These are phyloP conservation scores for Penicillium canariense DNA, from an alignment of 495 filamentous ascomycete genomes.

Conservation along the genomic window DNA sequence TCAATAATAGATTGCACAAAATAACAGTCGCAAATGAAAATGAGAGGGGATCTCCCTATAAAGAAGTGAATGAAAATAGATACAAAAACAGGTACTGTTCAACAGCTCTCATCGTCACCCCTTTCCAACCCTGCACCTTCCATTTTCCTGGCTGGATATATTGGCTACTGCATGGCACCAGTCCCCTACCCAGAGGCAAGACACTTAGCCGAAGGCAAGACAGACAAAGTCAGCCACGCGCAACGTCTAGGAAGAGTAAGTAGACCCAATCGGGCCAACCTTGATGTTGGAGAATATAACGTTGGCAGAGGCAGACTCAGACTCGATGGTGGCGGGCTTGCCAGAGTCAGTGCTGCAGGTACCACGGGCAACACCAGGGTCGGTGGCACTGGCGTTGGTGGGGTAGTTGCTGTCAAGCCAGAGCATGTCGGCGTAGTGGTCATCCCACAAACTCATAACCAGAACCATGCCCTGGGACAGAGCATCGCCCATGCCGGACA, in stretches of 20 bases:
- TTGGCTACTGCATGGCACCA: neutral
- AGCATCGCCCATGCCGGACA: constrained; percentile 55
- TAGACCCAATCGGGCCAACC: constrained; percentile 64
- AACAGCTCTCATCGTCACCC: constrained; percentile 1
- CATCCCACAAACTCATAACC: constrained; percentile 76
- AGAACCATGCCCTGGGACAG: constrained; percentile 64
- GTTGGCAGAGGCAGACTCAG: constrained; percentile 49
- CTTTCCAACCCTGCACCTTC: neutral
- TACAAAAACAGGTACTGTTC: constrained; percentile 4
- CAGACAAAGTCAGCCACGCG: neutral
- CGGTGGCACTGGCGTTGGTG: constrained; percentile 47
- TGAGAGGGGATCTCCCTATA: neutral
- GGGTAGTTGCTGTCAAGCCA: constrained; percentile 83
- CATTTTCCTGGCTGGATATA: neutral
- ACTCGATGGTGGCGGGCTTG: constrained; percentile 58
- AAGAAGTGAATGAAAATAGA: constrained; percentile 2
- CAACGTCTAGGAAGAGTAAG: constrained; percentile 40
- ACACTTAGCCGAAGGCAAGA: too few species aligned
- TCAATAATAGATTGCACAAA: neutral
- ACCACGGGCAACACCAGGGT: constrained; percentile 68
- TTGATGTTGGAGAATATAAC: constrained; percentile 69
- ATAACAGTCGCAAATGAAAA: neutral
- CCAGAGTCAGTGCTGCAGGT: constrained; percentile 62
- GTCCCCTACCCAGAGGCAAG: neutral
- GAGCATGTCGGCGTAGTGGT: constrained; percentile 74